Base-by-base conservation (phyloP, 495 filamentous ascomycete genomes). In the Penicillium waksmanii region DNA sequence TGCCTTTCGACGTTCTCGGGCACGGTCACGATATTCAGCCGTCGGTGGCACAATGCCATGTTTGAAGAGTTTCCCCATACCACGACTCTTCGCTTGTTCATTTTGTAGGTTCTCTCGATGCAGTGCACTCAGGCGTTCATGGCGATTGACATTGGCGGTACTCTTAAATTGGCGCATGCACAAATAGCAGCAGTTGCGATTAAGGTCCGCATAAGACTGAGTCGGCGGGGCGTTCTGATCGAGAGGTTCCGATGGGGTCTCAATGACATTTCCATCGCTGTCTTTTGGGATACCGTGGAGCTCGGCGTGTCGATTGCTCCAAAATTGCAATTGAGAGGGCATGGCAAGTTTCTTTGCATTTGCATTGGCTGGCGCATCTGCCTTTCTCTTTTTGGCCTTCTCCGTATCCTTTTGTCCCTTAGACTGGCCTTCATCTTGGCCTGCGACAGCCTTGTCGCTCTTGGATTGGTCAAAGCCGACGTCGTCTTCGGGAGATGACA, bases 251-350 rank as follows among this genome's bases (percentile, higher is more conserved):
- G 59, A 56, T 5, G 44, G 56, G 5, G 35, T 19, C 8, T 68
- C 65, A 8, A 15, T 48, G 34, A 55, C 21, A 6, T 66, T 64
- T 5, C 64, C 78, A 55, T 71, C 71, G 36, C 17, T 66, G 56
- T 59, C 75, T 53, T 69, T 73, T 38, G 72, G 65, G 23, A 78
- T 75, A 1, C 89, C 88, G 62, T 94, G 91, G 40, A 97, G 77
- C 68, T 97, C 91, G 0, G 89, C 90, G 65, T 92, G 89, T 25
- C 91, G 90, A 65, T 93, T 89, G 52, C 88, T 85, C 93, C 93
- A 97, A 72, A 93, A 90, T 73, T 95, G 88, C 35, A 97, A 79
- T 64, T 96, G 90, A 15, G 84, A 78, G 2, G 85, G 83, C 53
- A 83, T 75, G 11, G 82, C 77, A 35, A 73, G 66, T 51, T 82